Evolutionary conservation across 306 rosid genomes (phyloP).

Genomic region (Clitoria ternatea): DNA sequence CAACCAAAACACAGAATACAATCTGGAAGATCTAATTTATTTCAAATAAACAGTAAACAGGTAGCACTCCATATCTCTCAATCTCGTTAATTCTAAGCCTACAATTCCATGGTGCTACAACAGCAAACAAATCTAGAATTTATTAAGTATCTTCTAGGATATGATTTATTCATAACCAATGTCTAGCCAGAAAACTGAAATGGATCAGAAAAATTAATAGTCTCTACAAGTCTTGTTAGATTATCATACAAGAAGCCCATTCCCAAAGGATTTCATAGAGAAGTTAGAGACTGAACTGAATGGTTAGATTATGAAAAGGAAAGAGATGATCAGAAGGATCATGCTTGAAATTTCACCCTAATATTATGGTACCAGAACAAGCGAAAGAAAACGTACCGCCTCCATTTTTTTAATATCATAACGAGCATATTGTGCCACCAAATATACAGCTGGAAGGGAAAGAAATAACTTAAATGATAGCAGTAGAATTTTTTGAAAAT

Average conservation of each 20-base stretch:
- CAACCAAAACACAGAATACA: not conserved
- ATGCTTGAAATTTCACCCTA: not conserved
- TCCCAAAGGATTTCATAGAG: not conserved
- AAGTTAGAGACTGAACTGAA: not conserved
- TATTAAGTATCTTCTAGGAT: not conserved
- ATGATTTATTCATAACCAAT: not conserved
- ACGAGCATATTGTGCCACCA: slow-evolving; percentile 90
- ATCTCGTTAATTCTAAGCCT: not conserved
- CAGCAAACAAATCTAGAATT: slow-evolving; percentile 5
- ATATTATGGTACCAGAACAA: not conserved
- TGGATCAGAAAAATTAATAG: not conserved
- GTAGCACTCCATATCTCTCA: not conserved
- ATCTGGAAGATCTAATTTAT: not conserved
- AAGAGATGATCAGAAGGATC: slow-evolving; percentile 5
- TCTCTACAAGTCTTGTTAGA: not conserved
- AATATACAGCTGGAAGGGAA: slow-evolving; percentile 62
- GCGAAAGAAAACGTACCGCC: slow-evolving; percentile 39
- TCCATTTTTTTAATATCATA: slow-evolving; percentile 81
- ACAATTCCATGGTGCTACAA: not conserved
- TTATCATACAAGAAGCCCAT: not conserved
- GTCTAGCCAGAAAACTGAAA: not conserved
- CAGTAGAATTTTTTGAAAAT: not conserved
- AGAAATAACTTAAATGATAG: slow-evolving; percentile 18
- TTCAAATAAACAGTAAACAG: not conserved
- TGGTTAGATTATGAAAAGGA: not conserved